Conservation (phyloP, 129 eudicot genomes). For the Deinandra increscens region DNA sequence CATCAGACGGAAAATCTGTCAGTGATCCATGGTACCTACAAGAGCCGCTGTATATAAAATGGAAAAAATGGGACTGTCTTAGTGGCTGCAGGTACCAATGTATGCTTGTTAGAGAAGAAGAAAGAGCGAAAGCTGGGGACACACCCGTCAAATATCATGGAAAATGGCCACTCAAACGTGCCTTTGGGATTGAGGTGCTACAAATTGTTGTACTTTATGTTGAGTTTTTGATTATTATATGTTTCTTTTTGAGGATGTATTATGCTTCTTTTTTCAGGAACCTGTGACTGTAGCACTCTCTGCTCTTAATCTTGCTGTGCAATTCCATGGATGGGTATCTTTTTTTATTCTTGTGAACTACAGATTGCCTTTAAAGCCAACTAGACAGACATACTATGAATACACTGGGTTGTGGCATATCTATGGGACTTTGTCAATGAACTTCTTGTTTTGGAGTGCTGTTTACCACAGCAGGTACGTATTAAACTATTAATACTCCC, state of each 20-base stretch:
- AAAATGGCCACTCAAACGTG: constrained; percentile 88
- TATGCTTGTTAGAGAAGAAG: constrained; percentile 89
- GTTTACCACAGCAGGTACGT: constrained; percentile 92
- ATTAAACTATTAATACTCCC: background rate
- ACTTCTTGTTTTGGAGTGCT: constrained; percentile 86
- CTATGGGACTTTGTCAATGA: constrained; percentile 82
- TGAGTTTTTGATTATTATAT: constrained; percentile 7
- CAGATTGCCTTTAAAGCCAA: constrained; percentile 67
- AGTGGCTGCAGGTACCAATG: constrained; percentile 90
- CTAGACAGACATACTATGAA: constrained; percentile 69
- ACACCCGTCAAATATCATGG: constrained; percentile 91
- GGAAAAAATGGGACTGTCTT: constrained; percentile 99
- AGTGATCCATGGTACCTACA: constrained; percentile 92
- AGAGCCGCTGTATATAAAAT: constrained; percentile 88
- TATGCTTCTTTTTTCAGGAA: constrained; percentile 51
- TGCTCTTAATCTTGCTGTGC: constrained; percentile 84
- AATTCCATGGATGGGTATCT: constrained; percentile 98
- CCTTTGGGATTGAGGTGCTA: constrained; percentile 85
- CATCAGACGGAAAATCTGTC: constrained; percentile 62
- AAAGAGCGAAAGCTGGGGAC: constrained; percentile 61
- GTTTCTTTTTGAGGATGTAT: background rate
- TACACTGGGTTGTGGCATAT: constrained; percentile 88
- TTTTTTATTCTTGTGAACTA: constrained; percentile 90
- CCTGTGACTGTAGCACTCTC: constrained; percentile 93
- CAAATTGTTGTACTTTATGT: constrained; percentile 45